These are phyloP conservation scores for Mollisiaceae sp. DNA, from an alignment of 2,329 filamentous ascomycete genomes.

Conservation along the genomic window DNA sequence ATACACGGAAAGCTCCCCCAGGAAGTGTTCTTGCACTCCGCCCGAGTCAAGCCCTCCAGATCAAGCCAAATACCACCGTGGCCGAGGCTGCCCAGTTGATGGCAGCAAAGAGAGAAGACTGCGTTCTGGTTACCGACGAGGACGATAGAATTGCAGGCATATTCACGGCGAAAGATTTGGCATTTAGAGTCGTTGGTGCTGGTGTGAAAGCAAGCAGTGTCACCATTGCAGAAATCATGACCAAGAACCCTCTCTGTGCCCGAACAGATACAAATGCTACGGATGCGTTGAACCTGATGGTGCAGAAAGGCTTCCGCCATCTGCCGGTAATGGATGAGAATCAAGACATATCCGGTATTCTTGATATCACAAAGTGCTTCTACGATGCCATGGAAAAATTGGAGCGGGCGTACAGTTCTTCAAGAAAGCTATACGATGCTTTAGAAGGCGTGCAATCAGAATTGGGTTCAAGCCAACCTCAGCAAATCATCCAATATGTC, in stretches of 20 bases:
- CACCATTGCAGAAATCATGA: conserved; percentile 99
- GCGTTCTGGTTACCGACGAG: conserved; percentile 95
- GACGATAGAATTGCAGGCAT: conserved; percentile 98
- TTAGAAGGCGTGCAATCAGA: conserved; percentile 98
- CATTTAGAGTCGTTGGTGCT: conserved; percentile 92
- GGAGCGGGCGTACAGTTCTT: conserved; percentile 95
- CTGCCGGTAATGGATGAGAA: conserved; percentile 99
- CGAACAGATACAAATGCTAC: conserved; percentile 98
- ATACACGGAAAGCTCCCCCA: conserved; percentile 90
- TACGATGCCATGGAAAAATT: conserved; percentile 99
- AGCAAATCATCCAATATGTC: conserved; percentile 99
- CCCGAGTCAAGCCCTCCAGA: conserved; percentile 94
- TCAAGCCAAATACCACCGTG: conserved; percentile 93
- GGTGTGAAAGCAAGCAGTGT: conserved; percentile 88
- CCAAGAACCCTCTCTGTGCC: conserved; percentile 97
- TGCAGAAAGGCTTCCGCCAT: conserved; percentile 96
- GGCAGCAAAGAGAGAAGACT: conserved; percentile 98
- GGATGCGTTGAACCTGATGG: conserved; percentile 96
- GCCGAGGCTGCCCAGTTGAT: conserved; percentile 97
- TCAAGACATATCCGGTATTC: conserved; percentile 96
- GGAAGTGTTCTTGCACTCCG: conserved; percentile 95
- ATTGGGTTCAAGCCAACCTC: conserved; percentile 91
- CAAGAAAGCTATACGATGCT: conserved; percentile 96
- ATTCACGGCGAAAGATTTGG: conserved; percentile 98
- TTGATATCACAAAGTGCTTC: conserved; percentile 99